Conservation (phyloP, 225 moss, liverwort and hornwort species). For the Bryoerythrophyllum caledonicum region DNA sequence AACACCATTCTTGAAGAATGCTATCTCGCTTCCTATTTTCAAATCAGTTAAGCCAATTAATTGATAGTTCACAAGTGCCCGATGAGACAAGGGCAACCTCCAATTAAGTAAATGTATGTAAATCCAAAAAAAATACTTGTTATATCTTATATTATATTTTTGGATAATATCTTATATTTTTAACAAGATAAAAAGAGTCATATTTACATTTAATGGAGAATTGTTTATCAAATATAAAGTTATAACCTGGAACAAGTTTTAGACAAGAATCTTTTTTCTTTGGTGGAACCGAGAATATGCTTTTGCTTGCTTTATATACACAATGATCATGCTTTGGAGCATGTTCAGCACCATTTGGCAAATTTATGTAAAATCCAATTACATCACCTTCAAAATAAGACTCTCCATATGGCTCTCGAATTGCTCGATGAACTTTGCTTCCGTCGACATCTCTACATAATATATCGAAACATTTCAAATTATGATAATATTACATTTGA, state of each 20-base stretch:
- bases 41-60: too few relatives aligned
- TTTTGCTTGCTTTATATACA: conserved; percentile 32
- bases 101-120: too few relatives aligned
- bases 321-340: conserved; percentile 47
- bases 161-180: not conserved
- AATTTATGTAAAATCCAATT: conserved; percentile 86
- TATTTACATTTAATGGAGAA: not conserved
- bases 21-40: conserved; percentile 27
- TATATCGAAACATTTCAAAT: not conserved
- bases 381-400: conserved; percentile 73
- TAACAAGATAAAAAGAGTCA: not conserved
- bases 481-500: too few relatives aligned
- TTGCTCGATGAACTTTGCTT: conserved; percentile 81
- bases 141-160: too few relatives aligned
- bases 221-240: too few relatives aligned
- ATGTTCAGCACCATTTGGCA: conserved; percentile 72
- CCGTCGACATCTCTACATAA: conserved; percentile 80
- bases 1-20: conserved; percentile 39
- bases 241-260: conserved; percentile 61
- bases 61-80: too few relatives aligned
- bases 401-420: conserved; percentile 76
- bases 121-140: too few relatives aligned
- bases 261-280: conserved; percentile 59
- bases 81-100: too few relatives aligned
- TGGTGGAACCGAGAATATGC: conserved; percentile 34